phyloP scores from a whole-genome alignment of 805 yeast genomes.

The Candida caryicola region DNA sequence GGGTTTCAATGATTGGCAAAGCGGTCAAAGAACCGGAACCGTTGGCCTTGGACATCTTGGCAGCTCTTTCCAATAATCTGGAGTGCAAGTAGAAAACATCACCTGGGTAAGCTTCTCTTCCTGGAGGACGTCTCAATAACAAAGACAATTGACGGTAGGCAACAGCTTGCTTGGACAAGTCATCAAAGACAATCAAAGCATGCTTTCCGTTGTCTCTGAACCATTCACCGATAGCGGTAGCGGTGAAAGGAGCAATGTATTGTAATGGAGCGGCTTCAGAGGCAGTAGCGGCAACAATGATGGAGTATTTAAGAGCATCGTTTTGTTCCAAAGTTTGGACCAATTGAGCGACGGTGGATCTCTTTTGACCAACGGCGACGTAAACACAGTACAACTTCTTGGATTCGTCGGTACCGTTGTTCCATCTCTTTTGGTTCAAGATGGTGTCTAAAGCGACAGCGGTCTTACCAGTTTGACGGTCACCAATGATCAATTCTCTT shows the following conservation, averaged over 20 bases:
- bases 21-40: constrained; percentile 97
- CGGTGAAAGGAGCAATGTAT: constrained; percentile 99
- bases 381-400: constrained; percentile 99
- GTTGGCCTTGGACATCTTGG: constrained; percentile 85
- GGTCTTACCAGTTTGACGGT: constrained; percentile 99
- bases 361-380: constrained; percentile 99
- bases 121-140: constrained; percentile 95
- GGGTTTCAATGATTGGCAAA: constrained; percentile 95
- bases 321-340: constrained; percentile 98
- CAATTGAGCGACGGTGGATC: constrained; percentile 99
- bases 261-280: constrained; percentile 99
- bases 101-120: constrained; percentile 97
- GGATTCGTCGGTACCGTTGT: constrained; percentile 88
- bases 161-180: constrained; percentile 98
- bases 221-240: constrained; percentile 99
- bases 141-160: constrained; percentile 99
- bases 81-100: constrained; percentile 95
- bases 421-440: constrained; percentile 99
- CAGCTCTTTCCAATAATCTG: constrained; percentile 94
- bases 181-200: constrained; percentile 95
- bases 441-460: constrained; percentile 98
- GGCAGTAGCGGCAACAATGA: constrained; percentile 99
- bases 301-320: constrained; percentile 96
- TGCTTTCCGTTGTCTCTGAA: constrained; percentile 99
- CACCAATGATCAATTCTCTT: constrained; percentile 99